A percentile compares a stretch with the other conserved stretches of the same genome.
phyloP scores from a whole-genome alignment of 805 yeast species.

The Komagataella kurtzmanii region DNA sequence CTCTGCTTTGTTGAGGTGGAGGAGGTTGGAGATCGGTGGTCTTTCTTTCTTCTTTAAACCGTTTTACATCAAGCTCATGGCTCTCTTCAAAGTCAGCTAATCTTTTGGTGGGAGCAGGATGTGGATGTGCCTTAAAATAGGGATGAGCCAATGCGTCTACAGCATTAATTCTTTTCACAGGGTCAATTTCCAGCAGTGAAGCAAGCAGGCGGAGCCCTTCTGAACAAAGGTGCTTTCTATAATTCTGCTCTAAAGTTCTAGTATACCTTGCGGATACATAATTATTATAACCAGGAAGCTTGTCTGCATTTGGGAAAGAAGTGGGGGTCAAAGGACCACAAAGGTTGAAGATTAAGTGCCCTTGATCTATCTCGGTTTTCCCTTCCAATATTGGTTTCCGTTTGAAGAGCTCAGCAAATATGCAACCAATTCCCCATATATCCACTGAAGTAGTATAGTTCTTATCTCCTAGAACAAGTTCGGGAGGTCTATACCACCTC shows the following conservation, averaged over 20 bases:
- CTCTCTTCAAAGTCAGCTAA: slow-evolving; percentile 70
- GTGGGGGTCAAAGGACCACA: slow-evolving; percentile 65
- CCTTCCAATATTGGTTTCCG: slow-evolving; percentile 81
- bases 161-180: slow-evolving; percentile 65
- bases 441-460: slow-evolving; percentile 90
- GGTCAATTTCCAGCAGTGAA: slow-evolving; percentile 57
- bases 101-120: slow-evolving; percentile 38
- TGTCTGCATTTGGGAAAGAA: slow-evolving; percentile 47
- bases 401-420: slow-evolving; percentile 80
- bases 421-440: slow-evolving; percentile 96
- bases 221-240: slow-evolving; percentile 25
- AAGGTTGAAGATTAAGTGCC: slow-evolving; percentile 63
- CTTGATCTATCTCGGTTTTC: slow-evolving; percentile 76
- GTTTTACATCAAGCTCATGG: slow-evolving; percentile 74
- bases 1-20: neutral
- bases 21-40: neutral
- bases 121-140: slow-evolving; percentile 57
- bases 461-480: slow-evolving; percentile 73
- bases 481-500: slow-evolving; percentile 97
- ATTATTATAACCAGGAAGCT: slow-evolving; percentile 42
- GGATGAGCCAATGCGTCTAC: slow-evolving; percentile 57
- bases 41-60: slow-evolving; percentile 28
- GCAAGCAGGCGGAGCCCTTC: slow-evolving; percentile 43
- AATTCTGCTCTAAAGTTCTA: slow-evolving; percentile 35
- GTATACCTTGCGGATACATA: slow-evolving; percentile 14